A percentile compares a stretch with the other conserved stretches of the same genome.
phyloP scores from a whole-genome alignment of 257 asterid genomes.

The Verbascum thapsus region DNA sequence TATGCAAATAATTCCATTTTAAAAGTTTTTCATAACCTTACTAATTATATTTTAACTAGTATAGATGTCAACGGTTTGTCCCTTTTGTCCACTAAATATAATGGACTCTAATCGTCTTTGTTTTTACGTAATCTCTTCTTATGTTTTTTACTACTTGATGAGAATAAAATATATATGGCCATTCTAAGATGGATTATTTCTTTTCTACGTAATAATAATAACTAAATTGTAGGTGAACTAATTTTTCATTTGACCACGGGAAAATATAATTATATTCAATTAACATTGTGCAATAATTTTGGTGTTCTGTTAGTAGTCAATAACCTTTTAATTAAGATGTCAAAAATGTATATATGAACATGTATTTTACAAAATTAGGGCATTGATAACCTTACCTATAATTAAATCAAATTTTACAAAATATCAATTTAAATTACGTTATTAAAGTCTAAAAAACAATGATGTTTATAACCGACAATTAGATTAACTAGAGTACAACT shows the following conservation, averaged over 20 bases:
- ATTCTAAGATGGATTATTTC: neutral
- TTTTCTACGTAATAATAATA: neutral
- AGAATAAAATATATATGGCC: slow-evolving; percentile 11
- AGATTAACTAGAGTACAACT: no score
- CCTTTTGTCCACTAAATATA: slow-evolving; percentile 14
- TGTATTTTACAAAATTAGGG: no score
- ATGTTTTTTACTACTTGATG: slow-evolving; percentile 12
- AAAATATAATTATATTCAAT: neutral
- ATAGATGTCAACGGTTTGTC: slow-evolving; percentile 33
- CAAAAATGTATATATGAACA: no score
- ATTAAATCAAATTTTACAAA: no score
- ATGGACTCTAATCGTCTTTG: slow-evolving; percentile 23
- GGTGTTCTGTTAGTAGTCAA: neutral
- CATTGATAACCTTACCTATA: no score
- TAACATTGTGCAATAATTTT: slow-evolving; percentile 17
- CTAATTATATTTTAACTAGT: neutral
- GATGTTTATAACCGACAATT: no score
- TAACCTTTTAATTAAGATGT: neutral
- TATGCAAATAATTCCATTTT: neutral
- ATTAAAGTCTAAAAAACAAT: no score
- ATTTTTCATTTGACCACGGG: slow-evolving; percentile 15
- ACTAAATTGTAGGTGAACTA: neutral
- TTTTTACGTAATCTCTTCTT: slow-evolving; percentile 24
- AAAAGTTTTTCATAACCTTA: neutral
- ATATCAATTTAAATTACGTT: no score